Evolutionary conservation across 2,329 filamentous ascomycete genomes (phyloP), one percentile per base, ranked within the genome.

Genomic region (Neonectria faginata): DNA sequence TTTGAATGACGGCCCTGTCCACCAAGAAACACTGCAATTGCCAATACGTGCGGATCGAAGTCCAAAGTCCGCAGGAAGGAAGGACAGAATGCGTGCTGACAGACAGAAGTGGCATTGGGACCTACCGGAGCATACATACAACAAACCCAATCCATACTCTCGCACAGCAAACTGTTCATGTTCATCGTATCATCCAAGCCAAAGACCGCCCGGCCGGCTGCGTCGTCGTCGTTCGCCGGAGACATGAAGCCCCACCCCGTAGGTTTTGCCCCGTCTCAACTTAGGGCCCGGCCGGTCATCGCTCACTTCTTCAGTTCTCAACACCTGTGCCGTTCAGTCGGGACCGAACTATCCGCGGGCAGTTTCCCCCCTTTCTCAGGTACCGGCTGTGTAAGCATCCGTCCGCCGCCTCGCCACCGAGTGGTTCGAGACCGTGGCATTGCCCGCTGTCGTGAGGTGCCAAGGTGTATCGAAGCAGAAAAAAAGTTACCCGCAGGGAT

Each of bases 401-500:
- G 66, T 73, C 5, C 25, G 25, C 25, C 25, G 25, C 25, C 25
- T 25, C 54, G 71, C 71, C 71, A 68, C 70, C 56, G 53, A 57
- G 53, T 69, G 57, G 61, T 57, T 61, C 59, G 53, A 66, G 64
- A 57, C 57, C 53, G 36, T 55, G 48, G 55, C 61, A 56, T 58
- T 52, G 39, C 50, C 50, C 47, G 47, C 48, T 51, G 27, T 53
- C 42, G 10, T 56, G 61, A 62, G 60, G 57, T 59, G 56, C 57
- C 54, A 60, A 62, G 60, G 57, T 59, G 56, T 55, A 67, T 39
- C 29, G 25, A 62, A 65, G 67, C 64, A 72, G 65, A 25, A 25
- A 22, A 25, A 25, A 62, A 36, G 33, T 16, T 36, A 64, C 67
- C 64, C 67, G 62, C 67, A 72, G 68, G 65, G 70, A 67, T 72